These are phyloP conservation scores for Chalciporus sp. DNA, from an alignment of 1,284 basidiomycete genomes.

Conservation along the genomic window DNA sequence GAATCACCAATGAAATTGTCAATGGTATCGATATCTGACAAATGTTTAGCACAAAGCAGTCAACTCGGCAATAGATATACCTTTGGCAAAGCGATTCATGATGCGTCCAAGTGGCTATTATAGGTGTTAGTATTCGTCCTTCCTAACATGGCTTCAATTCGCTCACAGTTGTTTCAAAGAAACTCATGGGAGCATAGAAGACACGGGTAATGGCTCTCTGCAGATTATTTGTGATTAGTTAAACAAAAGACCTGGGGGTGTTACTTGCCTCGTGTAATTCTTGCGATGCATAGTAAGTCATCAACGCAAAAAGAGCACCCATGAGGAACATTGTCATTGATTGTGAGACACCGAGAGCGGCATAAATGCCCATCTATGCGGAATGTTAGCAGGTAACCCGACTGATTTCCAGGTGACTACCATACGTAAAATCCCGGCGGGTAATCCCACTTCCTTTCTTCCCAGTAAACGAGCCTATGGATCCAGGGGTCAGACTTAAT, in stretches of 20 bases:
- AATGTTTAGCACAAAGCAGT: background rate
- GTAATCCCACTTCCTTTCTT: constrained; percentile 57
- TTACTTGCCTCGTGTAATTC: constrained; percentile 29
- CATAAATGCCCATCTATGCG: constrained; percentile 68
- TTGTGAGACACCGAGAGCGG: constrained; percentile 53
- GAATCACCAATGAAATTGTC: constrained; percentile 81
- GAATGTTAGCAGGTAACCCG: constrained; percentile 4
- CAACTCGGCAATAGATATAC: constrained; percentile 23
- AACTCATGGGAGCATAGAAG: constrained; percentile 80
- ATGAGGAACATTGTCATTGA: constrained; percentile 55
- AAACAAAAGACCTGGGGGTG: background rate
- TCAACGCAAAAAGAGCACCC: constrained; percentile 53
- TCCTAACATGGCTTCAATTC: background rate
- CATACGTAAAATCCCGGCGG: constrained; percentile 63
- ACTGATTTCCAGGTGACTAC: constrained; percentile 2
- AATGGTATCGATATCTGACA: constrained; percentile 84
- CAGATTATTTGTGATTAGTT: background rate
- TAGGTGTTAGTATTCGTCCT: constrained; percentile 1
- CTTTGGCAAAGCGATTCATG: constrained; percentile 82
- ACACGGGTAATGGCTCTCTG: constrained; percentile 63
- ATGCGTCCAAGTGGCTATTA: constrained; percentile 84
- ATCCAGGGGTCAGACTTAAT: background rate
- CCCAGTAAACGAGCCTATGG: constrained; percentile 70
- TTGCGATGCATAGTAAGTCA: constrained; percentile 66
- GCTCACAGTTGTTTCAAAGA: constrained; percentile 83